phyloP scores from a whole-genome alignment of 768 basidiomycete species.

The Trametes cinnabarina region DNA sequence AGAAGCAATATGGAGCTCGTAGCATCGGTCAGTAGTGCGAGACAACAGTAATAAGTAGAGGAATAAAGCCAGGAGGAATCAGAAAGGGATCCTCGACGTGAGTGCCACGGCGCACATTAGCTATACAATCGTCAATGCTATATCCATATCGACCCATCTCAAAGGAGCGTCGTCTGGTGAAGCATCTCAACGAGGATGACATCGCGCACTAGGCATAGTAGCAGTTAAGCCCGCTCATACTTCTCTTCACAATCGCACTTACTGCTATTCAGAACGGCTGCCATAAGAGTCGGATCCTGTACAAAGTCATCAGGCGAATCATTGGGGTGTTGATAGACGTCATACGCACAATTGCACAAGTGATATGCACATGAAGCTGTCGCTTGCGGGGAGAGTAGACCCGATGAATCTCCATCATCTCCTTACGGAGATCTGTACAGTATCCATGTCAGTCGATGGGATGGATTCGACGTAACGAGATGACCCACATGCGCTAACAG shows the following conservation, averaged over 20 bases:
- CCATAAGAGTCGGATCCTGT: slow-evolving; percentile 43
- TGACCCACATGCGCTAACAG: slow-evolving; percentile 48
- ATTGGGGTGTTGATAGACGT: background rate
- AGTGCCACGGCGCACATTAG: too few relatives aligned
- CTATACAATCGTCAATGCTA: too few relatives aligned
- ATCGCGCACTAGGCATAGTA: slow-evolving; percentile 26
- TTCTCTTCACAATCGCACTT: slow-evolving; percentile 20
- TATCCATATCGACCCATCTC: too few relatives aligned
- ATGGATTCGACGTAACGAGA: background rate
- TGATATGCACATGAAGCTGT: slow-evolving; percentile 50
- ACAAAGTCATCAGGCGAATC: background rate
- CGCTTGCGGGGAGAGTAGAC: slow-evolving; percentile 44
- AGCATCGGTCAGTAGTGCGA: background rate
- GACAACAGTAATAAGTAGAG: slow-evolving; percentile 11
- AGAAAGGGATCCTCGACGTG: too few relatives aligned
- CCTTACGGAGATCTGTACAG: slow-evolving; percentile 44
- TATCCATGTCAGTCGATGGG: too few relatives aligned
- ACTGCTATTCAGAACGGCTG: slow-evolving; percentile 48
- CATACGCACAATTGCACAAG: slow-evolving; percentile 43
- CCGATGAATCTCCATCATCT: slow-evolving; percentile 46
- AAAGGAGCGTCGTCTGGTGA: slow-evolving; percentile 13
- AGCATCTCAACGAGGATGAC: slow-evolving; percentile 25
- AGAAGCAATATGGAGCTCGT: background rate
- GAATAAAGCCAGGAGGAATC: too few relatives aligned
- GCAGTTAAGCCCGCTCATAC: background rate